Percentiles rank a stretch among this genome's conserved stretches.
Conservation (phyloP, 352 stramenopile species). For the Aphanomyces invadans region DNA sequence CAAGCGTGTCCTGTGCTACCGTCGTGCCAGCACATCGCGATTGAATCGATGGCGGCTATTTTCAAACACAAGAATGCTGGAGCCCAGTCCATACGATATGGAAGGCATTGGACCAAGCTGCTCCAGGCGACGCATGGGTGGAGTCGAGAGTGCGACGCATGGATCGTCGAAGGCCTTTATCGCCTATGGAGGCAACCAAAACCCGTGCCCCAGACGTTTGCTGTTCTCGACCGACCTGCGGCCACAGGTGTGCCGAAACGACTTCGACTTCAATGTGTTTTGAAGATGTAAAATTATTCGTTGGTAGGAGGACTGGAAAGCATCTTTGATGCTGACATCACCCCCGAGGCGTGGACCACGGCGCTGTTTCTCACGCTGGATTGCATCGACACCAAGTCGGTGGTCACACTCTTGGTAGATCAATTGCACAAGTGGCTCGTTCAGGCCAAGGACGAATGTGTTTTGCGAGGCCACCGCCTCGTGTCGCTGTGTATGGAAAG, state of each 20-base stretch:
- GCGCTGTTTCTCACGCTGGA: conserved; percentile 5
- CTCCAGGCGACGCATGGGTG: neutral
- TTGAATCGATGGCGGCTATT: neutral
- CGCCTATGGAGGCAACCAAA: neutral
- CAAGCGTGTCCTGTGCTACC: neutral
- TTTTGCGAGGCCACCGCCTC: neutral
- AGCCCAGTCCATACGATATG: conserved; percentile 2
- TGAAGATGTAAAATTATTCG: too few relatives aligned
- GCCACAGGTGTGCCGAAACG: neutral
- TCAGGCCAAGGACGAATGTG: conserved; percentile 1
- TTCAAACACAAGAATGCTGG: too few relatives aligned
- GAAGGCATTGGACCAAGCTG: neutral
- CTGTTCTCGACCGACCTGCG: neutral
- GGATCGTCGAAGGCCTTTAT: neutral
- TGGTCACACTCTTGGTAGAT: neutral
- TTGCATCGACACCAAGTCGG: neutral
- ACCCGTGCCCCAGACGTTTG: too few relatives aligned
- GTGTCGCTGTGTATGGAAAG: neutral
- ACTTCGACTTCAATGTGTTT: too few relatives aligned
- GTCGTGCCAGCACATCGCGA: neutral
- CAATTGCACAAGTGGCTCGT: conserved; percentile 7
- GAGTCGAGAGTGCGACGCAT: neutral
- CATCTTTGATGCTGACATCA: neutral
- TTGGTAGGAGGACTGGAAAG: neutral
- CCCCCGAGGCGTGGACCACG: neutral